phyloP scores from a whole-genome alignment of 768 basidiomycete species.

The Rhizopogon roseolus region DNA sequence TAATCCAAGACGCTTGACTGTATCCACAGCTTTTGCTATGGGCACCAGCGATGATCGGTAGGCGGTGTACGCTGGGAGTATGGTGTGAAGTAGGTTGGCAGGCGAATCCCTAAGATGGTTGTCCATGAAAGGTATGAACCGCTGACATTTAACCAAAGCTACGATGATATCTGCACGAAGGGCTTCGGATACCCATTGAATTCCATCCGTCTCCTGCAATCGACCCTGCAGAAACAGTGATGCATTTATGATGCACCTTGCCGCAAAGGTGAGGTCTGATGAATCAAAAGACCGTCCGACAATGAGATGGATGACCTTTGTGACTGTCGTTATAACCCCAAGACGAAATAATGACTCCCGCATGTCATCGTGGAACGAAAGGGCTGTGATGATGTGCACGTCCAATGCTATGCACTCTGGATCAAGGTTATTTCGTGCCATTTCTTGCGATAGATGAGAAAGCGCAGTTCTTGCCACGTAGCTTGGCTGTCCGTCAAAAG shows the following conservation, averaged over 20 bases:
- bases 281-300: conserved; percentile 11
- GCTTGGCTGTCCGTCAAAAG: conserved; percentile 16
- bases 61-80: conserved; percentile 19
- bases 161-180: conserved; percentile 14
- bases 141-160: conserved; percentile 20
- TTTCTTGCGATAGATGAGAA: conserved; percentile 20
- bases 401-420: conserved; percentile 24
- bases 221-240: conserved; percentile 12
- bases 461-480: conserved; percentile 16
- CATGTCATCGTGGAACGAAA: conserved; percentile 15
- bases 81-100: conserved; percentile 8
- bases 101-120: conserved; percentile 5
- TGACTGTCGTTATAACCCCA: conserved; percentile 18
- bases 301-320: conserved; percentile 16
- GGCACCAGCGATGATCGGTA: conserved; percentile 20
- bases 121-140: conserved; percentile 14
- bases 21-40: conserved; percentile 8
- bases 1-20: conserved; percentile 2
- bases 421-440: conserved; percentile 14
- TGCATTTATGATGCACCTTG: conserved; percentile 18
- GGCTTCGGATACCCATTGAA: conserved; percentile 21
- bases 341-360: conserved; percentile 15
- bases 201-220: conserved; percentile 19
- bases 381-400: conserved; percentile 18
- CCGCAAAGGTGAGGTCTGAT: conserved; percentile 9